Evolutionary conservation across 164 flowering plant genomes (phyloP), one percentile per base, ranked within the genome.

Genomic region (Piper betle): DNA sequence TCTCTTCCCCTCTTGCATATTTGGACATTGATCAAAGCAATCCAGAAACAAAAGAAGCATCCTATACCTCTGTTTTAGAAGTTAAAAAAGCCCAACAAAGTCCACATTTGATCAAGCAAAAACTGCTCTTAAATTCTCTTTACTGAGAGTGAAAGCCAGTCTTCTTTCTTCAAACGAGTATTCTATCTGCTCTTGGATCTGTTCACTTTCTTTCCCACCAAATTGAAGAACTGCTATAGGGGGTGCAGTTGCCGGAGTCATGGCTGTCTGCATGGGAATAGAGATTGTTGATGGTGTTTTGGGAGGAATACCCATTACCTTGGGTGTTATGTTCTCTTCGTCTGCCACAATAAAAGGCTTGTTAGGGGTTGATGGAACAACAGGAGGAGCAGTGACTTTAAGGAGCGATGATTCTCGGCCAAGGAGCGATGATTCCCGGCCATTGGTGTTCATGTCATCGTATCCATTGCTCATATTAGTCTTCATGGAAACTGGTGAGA

Each of bases 151-250:
- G 52, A 81, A 82, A 37, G 77, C 83, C 48, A 79, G 80, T 75
- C 92, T 80, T 52, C 74, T 70, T 81, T 87, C 91, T 72, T 87
- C 91, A 57, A 78, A 84, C 0, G 95, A 87, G 67, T 79, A 79
- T 33, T 81, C 85, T 37, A 73, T 61, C 37, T 68, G 65, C 58
- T 72, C 62, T 15, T 16, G 46, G 19, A 10, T 43, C 42, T 61
- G 70, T 39, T 46, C 48, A 46, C 50, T 46, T 42, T 55, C 58
- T 13, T 67, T 53, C 37, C 41, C 25, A 25, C 54, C 63, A 39
- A 54, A 62, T 46, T 46, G 50, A 3, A 52, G 57, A 62, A 57
- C 37, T 16, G 67, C 57, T 20, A 20, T 60, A 38, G 79, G 73
- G 6, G 81, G 74, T 5, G 81, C 81, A 25, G 33, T 25, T 42